Conservation (phyloP, 78 protist species). For the Tieghemostelium lacteum region DNA sequence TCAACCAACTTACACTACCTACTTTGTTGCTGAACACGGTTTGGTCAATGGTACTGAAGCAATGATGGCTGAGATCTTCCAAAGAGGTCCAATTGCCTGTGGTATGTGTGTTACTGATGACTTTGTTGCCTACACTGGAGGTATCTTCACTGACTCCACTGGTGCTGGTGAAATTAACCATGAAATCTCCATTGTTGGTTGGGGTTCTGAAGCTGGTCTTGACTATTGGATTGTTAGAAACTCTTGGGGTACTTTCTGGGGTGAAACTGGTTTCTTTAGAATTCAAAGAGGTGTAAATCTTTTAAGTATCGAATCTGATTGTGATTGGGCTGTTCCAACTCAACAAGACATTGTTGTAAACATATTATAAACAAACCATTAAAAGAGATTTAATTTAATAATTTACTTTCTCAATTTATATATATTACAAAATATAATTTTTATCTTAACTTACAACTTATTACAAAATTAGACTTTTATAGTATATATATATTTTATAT, state of each 20-base stretch:
- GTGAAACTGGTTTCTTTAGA: slow-evolving; percentile 37
- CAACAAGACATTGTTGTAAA: too few species aligned
- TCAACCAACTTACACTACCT: slow-evolving; percentile 79
- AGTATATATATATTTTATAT: too few species aligned
- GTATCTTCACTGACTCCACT: slow-evolving; percentile 60
- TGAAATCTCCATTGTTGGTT: slow-evolving; percentile 88
- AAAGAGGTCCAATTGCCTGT: slow-evolving; percentile 87
- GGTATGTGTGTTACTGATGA: slow-evolving; percentile 57
- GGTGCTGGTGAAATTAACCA: slow-evolving; percentile 80
- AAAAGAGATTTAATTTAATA: too few species aligned
- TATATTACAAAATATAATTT: too few species aligned
- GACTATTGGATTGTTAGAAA: slow-evolving; percentile 54
- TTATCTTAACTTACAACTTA: too few species aligned
- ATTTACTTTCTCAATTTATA: too few species aligned
- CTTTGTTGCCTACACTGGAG: slow-evolving; percentile 60
- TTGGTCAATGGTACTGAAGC: slow-evolving; percentile 78
- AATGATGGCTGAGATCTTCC: slow-evolving; percentile 90
- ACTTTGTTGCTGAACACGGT: slow-evolving; percentile 88
- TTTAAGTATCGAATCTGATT: slow-evolving; percentile 40
- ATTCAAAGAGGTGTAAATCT: slow-evolving; percentile 52
- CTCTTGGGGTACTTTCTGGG: slow-evolving; percentile 69
- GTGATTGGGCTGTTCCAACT: slow-evolving; percentile 61
- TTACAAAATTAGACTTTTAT: too few species aligned
- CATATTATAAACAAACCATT: too few species aligned
- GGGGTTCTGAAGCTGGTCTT: slow-evolving; percentile 82